A percentile compares a stretch with the other conserved stretches of the same genome.
phyloP scores from a whole-genome alignment of 1,284 basidiomycete species.

The Ceraceosorus guamensis region DNA sequence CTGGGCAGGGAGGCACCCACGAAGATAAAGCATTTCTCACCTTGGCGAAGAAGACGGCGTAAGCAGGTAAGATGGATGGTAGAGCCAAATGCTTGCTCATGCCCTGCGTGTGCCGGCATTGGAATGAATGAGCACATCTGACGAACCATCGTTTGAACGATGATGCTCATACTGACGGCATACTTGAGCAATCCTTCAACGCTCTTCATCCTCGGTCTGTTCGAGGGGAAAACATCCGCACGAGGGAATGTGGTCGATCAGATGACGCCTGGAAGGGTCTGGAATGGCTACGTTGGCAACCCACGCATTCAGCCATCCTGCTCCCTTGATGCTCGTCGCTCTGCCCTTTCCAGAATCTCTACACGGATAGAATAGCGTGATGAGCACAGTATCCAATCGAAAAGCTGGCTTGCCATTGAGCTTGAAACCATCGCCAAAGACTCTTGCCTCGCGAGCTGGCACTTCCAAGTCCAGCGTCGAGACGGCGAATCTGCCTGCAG shows the following conservation, averaged over 20 bases:
- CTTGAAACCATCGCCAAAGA: constrained; percentile 4
- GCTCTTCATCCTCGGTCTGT: constrained; percentile 9
- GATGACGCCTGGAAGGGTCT: too few relatives aligned
- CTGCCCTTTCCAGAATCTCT: background rate
- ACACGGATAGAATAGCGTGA: constrained; percentile 38
- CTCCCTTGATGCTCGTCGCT: background rate
- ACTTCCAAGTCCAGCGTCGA: constrained; percentile 33
- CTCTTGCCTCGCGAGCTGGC: constrained; percentile 8
- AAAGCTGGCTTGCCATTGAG: constrained; percentile 21
- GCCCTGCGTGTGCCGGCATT: too few relatives aligned
- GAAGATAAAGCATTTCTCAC: constrained; percentile 8
- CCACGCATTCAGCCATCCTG: background rate
- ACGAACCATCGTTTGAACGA: too few relatives aligned
- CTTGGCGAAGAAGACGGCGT: constrained; percentile 20
- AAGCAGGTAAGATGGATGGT: constrained; percentile 26
- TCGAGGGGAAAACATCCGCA: background rate
- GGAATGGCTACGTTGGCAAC: too few relatives aligned
- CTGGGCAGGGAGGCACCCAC: too few relatives aligned
- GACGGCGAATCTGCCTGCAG: constrained; percentile 18
- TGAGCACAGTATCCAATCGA: constrained; percentile 23
- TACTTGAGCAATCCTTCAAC: constrained; percentile 36
- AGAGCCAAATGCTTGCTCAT: constrained; percentile 30
- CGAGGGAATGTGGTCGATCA: too few relatives aligned
- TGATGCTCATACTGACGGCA: too few relatives aligned
- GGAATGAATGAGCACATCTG: too few relatives aligned